A percentile compares a stretch with the other conserved stretches of the same genome.
phyloP scores from a whole-genome alignment of 2,329 filamentous ascomycete genomes.

The Zymoseptoria ardabiliae region DNA sequence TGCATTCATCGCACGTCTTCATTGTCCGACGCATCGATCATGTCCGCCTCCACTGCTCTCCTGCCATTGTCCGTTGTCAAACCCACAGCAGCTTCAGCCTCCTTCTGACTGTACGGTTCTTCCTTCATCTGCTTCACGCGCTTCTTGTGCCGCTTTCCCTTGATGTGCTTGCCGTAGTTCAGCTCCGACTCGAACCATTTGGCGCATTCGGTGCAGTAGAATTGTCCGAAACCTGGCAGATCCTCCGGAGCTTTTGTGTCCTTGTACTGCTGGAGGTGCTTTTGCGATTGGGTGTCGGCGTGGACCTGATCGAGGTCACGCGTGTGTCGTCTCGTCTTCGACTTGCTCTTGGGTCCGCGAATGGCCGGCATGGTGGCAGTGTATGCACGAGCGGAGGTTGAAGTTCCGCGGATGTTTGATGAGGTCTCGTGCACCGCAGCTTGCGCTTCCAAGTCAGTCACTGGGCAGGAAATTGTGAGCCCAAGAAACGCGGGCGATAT shows the following conservation, averaged over 20 bases:
- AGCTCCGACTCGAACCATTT: slow-evolving; percentile 90
- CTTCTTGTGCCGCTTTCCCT: slow-evolving; percentile 90
- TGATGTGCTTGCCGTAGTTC: slow-evolving; percentile 67
- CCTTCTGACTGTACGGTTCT: slow-evolving; percentile 77
- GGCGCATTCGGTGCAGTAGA: slow-evolving; percentile 87
- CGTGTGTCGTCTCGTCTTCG: slow-evolving; percentile 41
- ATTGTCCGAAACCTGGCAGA: slow-evolving; percentile 73
- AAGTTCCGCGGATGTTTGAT: not conserved
- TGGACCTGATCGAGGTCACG: slow-evolving; percentile 93
- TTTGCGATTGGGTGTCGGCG: slow-evolving; percentile 68
- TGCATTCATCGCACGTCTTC: slow-evolving; percentile 14
- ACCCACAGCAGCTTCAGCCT: slow-evolving; percentile 74
- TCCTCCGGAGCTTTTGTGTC: slow-evolving; percentile 75
- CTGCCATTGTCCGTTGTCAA: slow-evolving; percentile 61
- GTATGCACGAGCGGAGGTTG: not conserved
- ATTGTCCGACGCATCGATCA: slow-evolving; percentile 20
- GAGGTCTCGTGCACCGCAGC: not conserved
- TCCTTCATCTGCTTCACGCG: slow-evolving; percentile 78
- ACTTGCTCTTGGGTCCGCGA: slow-evolving; percentile 42
- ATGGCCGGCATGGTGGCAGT: slow-evolving; percentile 41
- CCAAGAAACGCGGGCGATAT: slow-evolving; percentile 1
- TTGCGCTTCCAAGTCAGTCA: not conserved
- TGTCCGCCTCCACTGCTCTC: slow-evolving; percentile 22
- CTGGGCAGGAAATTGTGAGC: not conserved
- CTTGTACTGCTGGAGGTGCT: slow-evolving; percentile 74